phyloP scores from a whole-genome alignment of 169 alveolate species.

The Plasmodium fragile region DNA sequence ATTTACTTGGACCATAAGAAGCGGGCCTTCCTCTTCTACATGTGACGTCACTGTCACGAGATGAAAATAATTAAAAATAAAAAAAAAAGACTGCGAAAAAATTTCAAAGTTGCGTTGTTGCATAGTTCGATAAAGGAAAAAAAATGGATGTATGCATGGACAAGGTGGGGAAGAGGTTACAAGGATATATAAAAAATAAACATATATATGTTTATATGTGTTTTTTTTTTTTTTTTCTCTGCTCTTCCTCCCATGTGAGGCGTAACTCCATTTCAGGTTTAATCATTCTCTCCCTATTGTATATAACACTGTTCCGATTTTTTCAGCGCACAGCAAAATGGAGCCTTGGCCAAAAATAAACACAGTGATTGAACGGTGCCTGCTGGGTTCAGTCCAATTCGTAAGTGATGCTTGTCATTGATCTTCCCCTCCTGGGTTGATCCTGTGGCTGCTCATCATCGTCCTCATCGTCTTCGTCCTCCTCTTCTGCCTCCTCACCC shows the following conservation, averaged over 20 bases:
- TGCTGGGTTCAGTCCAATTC: not conserved
- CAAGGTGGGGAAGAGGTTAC: not conserved
- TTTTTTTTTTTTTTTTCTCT: not conserved
- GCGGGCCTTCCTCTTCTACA: conserved; percentile 44
- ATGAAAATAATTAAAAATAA: not conserved
- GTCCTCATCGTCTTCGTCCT: not conserved
- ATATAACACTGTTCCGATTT: not conserved
- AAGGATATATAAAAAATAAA: not conserved
- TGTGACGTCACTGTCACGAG: not conserved
- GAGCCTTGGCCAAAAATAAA: too few species aligned
- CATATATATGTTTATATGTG: too few species aligned
- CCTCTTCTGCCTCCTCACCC: not conserved
- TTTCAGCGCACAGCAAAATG: not conserved
- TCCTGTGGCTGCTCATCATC: not conserved
- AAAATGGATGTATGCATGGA: not conserved
- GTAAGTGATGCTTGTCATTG: not conserved
- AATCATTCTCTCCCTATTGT: not conserved
- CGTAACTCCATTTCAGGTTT: not conserved
- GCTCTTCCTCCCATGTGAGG: not conserved
- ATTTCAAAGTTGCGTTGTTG: not conserved
- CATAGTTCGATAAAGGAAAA: not conserved
- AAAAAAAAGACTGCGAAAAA: not conserved
- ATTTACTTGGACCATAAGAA: conserved; percentile 24
- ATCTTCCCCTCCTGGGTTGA: not conserved
- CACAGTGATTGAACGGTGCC: not conserved